Percentiles rank a stretch among this genome's conserved stretches.
Evolutionary conservation across 139 green algal genomes (phyloP).

Genomic region (Spirogloea muscicola): DNA sequence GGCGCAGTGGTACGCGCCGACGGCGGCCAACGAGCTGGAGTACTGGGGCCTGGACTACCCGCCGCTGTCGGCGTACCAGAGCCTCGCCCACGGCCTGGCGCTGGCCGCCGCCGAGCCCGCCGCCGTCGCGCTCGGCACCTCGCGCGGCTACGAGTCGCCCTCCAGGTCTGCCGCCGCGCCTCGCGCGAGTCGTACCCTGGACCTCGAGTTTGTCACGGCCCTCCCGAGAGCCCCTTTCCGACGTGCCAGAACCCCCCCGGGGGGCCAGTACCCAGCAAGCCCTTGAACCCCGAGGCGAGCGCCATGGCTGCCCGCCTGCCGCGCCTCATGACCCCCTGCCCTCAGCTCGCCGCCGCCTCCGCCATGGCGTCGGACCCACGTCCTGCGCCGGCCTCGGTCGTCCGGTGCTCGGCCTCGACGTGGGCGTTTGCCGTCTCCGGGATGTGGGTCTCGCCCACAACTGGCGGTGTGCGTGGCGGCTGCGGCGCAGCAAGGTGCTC

Average conservation of each 20-base stretch:
- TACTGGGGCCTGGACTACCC: slow-evolving; percentile 98
- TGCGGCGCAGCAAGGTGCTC: slow-evolving; percentile 64
- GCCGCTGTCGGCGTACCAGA: slow-evolving; percentile 89
- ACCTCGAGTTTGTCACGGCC: neutral
- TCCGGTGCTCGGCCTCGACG: neutral
- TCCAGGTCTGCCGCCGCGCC: slow-evolving; percentile 3
- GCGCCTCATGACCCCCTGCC: neutral
- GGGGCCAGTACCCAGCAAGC: neutral
- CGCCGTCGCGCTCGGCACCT: slow-evolving; percentile 65
- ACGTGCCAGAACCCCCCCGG: neutral
- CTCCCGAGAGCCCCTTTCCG: neutral
- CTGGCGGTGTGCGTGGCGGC: neutral
- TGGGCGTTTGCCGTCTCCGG: neutral
- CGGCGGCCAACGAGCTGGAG: slow-evolving; percentile 58
- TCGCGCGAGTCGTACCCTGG: neutral
- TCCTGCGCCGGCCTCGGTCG: neutral
- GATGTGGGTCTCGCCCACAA: neutral
- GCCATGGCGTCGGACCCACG: neutral
- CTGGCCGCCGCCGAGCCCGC: slow-evolving; percentile 67
- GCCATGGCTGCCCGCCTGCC: neutral
- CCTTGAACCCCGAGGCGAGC: neutral
- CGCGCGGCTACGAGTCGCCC: slow-evolving; percentile 73
- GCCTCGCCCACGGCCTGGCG: slow-evolving; percentile 42
- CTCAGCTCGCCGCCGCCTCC: neutral
- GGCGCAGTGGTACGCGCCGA: slow-evolving; percentile 70